Conservation (phyloP, 495 filamentous ascomycete genomes). For the Penicillium desertorum region DNA sequence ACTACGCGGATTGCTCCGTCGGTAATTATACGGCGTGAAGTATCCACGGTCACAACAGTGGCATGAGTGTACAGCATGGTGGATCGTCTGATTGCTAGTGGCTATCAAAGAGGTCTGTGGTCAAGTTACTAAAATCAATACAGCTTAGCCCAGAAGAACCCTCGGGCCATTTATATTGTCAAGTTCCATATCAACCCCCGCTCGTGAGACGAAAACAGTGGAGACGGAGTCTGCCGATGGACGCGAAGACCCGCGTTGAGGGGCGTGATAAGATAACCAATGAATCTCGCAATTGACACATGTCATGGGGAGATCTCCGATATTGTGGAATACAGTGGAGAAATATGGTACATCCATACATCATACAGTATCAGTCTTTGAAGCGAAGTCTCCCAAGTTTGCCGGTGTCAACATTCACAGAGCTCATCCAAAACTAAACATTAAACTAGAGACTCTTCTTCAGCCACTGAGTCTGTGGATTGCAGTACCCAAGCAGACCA, state of each 20-base stretch:
- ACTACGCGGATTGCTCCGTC: slow-evolving; percentile 47
- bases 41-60: slow-evolving; percentile 50
- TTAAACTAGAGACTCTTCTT: slow-evolving; percentile 15
- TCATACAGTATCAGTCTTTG: neutral
- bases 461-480: slow-evolving; percentile 46
- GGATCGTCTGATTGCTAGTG: slow-evolving; percentile 10
- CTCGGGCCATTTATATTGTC: neutral
- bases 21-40: slow-evolving; percentile 41
- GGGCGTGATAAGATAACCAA: slow-evolving; percentile 4
- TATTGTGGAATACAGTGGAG: neutral
- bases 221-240: slow-evolving; percentile 6
- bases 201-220: neutral
- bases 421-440: neutral
- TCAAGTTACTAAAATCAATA: neutral
- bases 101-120: neutral
- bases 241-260: neutral
- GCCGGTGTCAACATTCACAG: neutral
- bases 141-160: neutral
- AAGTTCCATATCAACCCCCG: neutral
- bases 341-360: neutral
- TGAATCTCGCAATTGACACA: neutral
- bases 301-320: neutral
- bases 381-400: neutral
- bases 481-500: slow-evolving; percentile 59
- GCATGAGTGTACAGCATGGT: slow-evolving; percentile 39